Evolutionary conservation across 2,329 filamentous ascomycete species (phyloP).

Genomic region (Microcyclosporella mali): DNA sequence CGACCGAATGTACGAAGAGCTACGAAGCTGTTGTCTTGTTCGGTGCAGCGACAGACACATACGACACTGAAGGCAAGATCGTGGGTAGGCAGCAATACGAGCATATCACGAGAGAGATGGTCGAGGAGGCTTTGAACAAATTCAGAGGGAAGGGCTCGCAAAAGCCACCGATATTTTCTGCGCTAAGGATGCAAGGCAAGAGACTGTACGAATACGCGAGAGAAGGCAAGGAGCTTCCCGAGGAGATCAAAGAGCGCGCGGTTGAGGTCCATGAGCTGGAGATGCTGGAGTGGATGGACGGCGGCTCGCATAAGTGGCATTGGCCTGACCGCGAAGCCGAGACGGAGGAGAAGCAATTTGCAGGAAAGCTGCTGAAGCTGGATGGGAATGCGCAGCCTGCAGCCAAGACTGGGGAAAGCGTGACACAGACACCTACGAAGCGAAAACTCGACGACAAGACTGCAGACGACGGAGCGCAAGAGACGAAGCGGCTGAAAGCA

Average conservation of each 20-base stretch:
- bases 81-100: slow-evolving; percentile 68
- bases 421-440: slow-evolving; percentile 23
- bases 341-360: slow-evolving; percentile 66
- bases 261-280: slow-evolving; percentile 75
- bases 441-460: slow-evolving; percentile 27
- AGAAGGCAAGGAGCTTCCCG: slow-evolving; percentile 77
- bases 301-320: slow-evolving; percentile 68
- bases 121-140: slow-evolving; percentile 66
- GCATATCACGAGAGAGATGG: slow-evolving; percentile 70
- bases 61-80: slow-evolving; percentile 80
- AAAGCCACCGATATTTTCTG: slow-evolving; percentile 86
- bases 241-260: slow-evolving; percentile 72
- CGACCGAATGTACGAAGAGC: slow-evolving; percentile 75
- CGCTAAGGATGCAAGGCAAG: slow-evolving; percentile 88
- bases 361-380: slow-evolving; percentile 56
- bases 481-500: slow-evolving; percentile 37
- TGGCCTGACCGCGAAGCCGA: slow-evolving; percentile 78
- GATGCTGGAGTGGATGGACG: slow-evolving; percentile 75
- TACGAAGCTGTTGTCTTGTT: slow-evolving; percentile 90
- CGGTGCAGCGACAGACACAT: slow-evolving; percentile 85
- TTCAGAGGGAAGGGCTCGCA: slow-evolving; percentile 84
- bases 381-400: slow-evolving; percentile 30
- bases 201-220: slow-evolving; percentile 93
- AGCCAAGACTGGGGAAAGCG: slow-evolving; percentile 3
- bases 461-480: slow-evolving; percentile 12